Evolutionary conservation across 768 basidiomycete genomes (phyloP), one percentile per base, ranked within the genome.

Genomic region (Exsudoporus frostii): DNA sequence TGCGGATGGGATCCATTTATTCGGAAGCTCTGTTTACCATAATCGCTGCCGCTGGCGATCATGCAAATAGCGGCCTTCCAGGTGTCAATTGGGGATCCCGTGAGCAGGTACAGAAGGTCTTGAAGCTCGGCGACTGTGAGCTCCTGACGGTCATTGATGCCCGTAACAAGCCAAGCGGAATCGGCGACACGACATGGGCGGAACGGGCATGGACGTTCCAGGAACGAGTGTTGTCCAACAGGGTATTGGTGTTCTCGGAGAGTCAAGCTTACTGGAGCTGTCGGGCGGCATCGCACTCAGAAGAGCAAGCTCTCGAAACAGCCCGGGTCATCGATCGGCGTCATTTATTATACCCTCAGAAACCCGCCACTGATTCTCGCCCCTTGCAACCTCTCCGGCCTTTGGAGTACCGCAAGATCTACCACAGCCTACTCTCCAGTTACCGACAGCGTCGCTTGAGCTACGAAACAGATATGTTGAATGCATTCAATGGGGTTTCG

Each of bases 1-100:
- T 10, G 30, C 54, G 46, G 17, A 67, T 67, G 65, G 55, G 55
- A n/a, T 48, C 53, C 0, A 55, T 67, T 17, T 65, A 67, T 33
- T 54, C 54, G 0, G 29, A 27, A 6, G 49, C 64, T 1, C 36
- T 60, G 2, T 60, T 64, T 22, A 57, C 65, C 5, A 57, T 64
- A 15, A 55, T 63, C 15, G 63, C 63, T 24, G 62, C 54, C 1
- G 32, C 54, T 10, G 58, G 59, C 1, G 30, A 50, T 29, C 14
- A 53, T 5, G 59, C 59, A 1, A 38, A 54, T 33, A 48, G 29
- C 13, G 56, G 60, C 22, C 50, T 62, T 17, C 53, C 53, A 0
- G 60, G 60, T 2, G 30, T 62, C 9, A 3, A 24, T 24, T 45
- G 1, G 1, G 50, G 33, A 20, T 55, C 60, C 1, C 51, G 59